These are phyloP conservation scores for Backusella circina DNA, from an alignment of 192 early-diverging fungal genomes.

Conservation along the genomic window DNA sequence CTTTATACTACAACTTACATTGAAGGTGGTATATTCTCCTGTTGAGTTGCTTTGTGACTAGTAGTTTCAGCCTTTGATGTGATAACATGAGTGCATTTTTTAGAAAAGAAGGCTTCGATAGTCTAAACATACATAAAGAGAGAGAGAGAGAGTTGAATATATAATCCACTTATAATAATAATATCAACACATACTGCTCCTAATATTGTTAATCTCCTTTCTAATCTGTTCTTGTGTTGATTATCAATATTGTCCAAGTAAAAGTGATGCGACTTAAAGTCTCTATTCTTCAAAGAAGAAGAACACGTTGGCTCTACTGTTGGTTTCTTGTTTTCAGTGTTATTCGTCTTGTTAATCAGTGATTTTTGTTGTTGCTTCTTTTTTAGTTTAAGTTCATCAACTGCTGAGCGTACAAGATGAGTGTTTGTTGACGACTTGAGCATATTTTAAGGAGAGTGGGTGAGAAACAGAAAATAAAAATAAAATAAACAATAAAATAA, in stretches of 20 bases:
- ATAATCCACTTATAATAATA: background rate
- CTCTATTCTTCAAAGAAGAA: background rate
- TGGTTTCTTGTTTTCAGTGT: background rate
- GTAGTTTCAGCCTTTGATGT: background rate
- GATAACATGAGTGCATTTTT: conserved; percentile 28
- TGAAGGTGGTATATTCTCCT: background rate
- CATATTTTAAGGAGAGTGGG: background rate
- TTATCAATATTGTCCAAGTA: background rate
- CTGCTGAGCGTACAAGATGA: background rate
- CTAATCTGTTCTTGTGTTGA: background rate
- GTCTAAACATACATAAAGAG: background rate
- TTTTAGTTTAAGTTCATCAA: background rate
- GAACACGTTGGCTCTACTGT: background rate
- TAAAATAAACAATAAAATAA: background rate
- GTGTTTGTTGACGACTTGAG: background rate
- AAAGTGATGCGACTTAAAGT: background rate
- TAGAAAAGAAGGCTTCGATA: conserved; percentile 23
- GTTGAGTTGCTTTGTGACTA: background rate
- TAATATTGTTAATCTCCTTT: background rate
- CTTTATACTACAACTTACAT: background rate
- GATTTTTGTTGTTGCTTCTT: background rate
- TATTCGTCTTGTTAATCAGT: background rate
- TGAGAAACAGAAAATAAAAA: background rate
- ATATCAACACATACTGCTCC: background rate
- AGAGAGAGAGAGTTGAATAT: background rate